Evolutionary conservation across 805 yeast species (phyloP), one percentile per base, ranked within the genome.

Genomic region (Saturnispora bothae): DNA sequence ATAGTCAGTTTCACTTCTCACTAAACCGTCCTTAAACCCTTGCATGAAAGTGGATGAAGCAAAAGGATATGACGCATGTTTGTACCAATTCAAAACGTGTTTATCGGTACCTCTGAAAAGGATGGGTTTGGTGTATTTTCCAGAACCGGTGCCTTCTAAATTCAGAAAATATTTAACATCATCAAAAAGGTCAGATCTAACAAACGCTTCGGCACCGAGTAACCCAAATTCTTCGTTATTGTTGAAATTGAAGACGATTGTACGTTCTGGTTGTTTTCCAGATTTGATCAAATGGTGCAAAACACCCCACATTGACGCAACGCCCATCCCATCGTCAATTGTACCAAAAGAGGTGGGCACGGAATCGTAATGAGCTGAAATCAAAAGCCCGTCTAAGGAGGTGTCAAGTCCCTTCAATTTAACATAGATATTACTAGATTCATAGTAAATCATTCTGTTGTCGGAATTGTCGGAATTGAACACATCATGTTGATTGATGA

Each of bases 121-220:
- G 16, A 83, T 66, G 1, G 95, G 83, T 47, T 80, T 74, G 4
- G 92, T 88, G 20, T 17, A 19, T 14, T 31, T 28, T 19, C 95
- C 95, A 1, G 92, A 81, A 3, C 96, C 96, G 0, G 95, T 83
- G 14, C 96, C 96, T 63, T 86, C 96, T 45, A 86, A 61, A 54
- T 88, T 88, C 46, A 86, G 65, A 41, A 88, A 80, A 50, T 70
- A 79, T 29, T 63, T 63, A 2, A 81, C 76, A 13, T 71, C 56
- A 28, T 66, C 57, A 17, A 73, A 65, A 89, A 94, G 82, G 14
- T 80, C 77, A 54, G 85, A 94, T 23, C 68, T 54, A 38, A 82
- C 59, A 48, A 84, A 85, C 0, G 80, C 70, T 32, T 68, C 66
- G 0, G 96, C 94, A 4, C 96, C 96, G 39, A 77, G 61, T 22